Percentiles rank a stretch among this genome's conserved stretches.
Conservation (phyloP, 169 alveolate genomes). For the Theileria parva region DNA sequence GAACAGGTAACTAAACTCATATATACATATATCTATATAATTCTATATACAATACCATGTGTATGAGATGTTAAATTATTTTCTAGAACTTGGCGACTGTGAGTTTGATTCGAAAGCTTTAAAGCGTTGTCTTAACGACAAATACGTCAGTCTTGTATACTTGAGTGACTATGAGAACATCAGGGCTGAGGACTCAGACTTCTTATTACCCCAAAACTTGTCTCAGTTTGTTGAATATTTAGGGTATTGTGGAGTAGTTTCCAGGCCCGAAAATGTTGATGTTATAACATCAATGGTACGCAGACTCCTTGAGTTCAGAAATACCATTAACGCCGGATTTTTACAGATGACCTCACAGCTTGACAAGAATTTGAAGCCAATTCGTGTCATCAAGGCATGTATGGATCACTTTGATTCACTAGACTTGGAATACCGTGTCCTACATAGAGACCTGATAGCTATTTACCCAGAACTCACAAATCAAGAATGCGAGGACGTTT, state of each 20-base stretch:
- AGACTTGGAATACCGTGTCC: neutral
- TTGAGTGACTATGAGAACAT: neutral
- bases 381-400: conserved; percentile 25
- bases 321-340: conserved; percentile 6
- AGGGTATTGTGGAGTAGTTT: neutral
- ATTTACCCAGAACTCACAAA: conserved; percentile 11
- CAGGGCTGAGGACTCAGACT: neutral
- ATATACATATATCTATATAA: conserved; percentile 15
- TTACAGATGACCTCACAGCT: neutral
- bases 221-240: conserved; percentile 19
- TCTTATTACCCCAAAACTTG: neutral
- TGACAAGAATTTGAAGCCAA: neutral
- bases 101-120: neutral
- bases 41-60: neutral
- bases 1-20: conserved; percentile 11
- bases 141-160: neutral
- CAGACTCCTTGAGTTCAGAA: conserved; percentile 22
- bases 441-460: neutral
- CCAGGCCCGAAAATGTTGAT: conserved; percentile 23
- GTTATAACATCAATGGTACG: conserved; percentile 24
- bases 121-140: neutral
- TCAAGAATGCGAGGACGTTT: conserved; percentile 18
- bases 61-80: neutral
- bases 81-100: neutral
- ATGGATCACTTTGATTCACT: conserved; percentile 32